A percentile compares a stretch with the other conserved stretches of the same genome.
phyloP scores from a whole-genome alignment of 139 green algal genomes.

The Haematococcus lacustris region DNA sequence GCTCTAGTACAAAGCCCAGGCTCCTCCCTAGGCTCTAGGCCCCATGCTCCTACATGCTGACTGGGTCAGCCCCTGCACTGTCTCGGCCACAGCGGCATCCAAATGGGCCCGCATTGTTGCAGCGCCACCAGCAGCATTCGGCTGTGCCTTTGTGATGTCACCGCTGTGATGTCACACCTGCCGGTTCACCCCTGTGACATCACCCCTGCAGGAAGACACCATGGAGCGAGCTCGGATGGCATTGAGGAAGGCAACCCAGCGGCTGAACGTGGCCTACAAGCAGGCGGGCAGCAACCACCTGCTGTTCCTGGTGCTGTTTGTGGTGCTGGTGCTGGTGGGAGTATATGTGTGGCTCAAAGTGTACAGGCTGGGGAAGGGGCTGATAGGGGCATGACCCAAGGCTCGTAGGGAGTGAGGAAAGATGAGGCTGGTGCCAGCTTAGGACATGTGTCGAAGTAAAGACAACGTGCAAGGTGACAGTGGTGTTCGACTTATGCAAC shows the following conservation, averaged over 20 bases:
- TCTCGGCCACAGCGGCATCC: neutral
- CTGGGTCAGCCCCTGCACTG: neutral
- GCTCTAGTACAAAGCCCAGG: too few species aligned
- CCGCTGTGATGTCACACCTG: neutral
- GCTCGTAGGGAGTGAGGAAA: too few species aligned
- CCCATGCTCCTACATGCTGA: neutral
- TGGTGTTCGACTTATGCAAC: too few species aligned
- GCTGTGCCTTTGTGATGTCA: neutral
- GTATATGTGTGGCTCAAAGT: constrained; percentile 25
- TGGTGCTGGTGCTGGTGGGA: constrained; percentile 13
- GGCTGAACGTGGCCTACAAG: constrained; percentile 21
- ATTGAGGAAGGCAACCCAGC: constrained; percentile 17
- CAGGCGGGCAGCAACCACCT: constrained; percentile 28
- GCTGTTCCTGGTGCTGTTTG: constrained; percentile 27
- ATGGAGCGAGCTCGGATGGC: constrained; percentile 27
- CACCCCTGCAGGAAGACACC: constrained; percentile 17
- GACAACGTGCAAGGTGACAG: too few species aligned
- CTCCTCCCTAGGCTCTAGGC: neutral
- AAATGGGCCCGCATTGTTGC: too few species aligned
- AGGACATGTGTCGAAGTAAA: too few species aligned
- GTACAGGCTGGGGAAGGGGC: neutral
- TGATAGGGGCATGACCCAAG: too few species aligned
- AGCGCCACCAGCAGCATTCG: too few species aligned
- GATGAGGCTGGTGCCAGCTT: too few species aligned
- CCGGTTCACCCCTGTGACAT: neutral